Base-by-base conservation (phyloP, 169 alveolate species). In the Babesia caballi region DNA sequence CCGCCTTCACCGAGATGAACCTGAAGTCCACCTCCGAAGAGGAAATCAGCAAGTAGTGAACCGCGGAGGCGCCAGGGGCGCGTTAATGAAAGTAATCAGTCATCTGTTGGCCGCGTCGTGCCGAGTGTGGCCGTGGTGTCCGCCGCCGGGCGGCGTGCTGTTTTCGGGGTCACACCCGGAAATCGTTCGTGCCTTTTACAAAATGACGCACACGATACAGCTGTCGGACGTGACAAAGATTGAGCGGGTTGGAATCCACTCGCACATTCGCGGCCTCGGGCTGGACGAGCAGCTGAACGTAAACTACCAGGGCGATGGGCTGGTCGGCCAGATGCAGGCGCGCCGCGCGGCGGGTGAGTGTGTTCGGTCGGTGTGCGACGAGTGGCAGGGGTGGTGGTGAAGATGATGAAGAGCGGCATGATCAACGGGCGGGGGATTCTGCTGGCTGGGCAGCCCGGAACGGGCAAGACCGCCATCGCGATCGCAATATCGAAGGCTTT, bases 401-500 rank as follows among this genome's bases (percentile, higher is more conserved):
- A 92, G 69, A 95, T 97, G 98, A 95, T 98, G 59, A 95, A 95
- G 77, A 98, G 95, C 69, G 99, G 99, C 19, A 91, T 93, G 77
- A 94, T 97, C 33, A 99, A 99, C 46, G 99, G 99, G 47, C 92
- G 99, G 75, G 99, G 99, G 40, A 94, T 98, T 49, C 92, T 98
- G 44, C 91, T 98, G 50, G 98, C 98, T 9, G 99, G 99, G 3
- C 98, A 96, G 77, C 99, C 99, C 58, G 99, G 99, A 15, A 95
- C 97, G 30, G 99, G 99, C 46, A 97, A 97, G 81, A 97, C 99
- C 41, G 99, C 99, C 25, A 94, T 97, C 36, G 99, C 99, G 21
- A 96, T 97, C 98, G 99, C 98, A 60, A 95, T 98, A 87, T 98
- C 99, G 17, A 97, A 97, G 88, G 97, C 98, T 21, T 85, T 95